Evolutionary conservation across 441 rosid species (phyloP), one percentile per base, ranked within the genome.

Genomic region (Kokia cookei): DNA sequence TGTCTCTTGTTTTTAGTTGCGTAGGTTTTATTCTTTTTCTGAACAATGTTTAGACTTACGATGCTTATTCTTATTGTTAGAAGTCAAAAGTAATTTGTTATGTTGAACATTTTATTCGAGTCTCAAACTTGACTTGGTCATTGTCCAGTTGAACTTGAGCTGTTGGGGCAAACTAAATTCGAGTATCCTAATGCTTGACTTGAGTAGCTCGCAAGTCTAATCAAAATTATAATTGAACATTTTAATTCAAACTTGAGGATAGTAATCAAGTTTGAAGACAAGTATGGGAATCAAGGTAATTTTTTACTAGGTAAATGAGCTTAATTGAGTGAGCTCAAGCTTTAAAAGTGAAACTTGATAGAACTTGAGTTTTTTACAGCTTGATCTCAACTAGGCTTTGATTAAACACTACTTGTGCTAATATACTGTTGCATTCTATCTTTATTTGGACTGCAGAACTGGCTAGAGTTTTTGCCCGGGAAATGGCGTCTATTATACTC

Each of bases 391-490:
- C 19, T 53, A 53, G 22, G n/a, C n/a, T 12, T 48, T 48, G 7
- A 48, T 48, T 48, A 48, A 19, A 17, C 59, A 19, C 59, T 54
- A 54, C 55, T 47, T 26, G 7, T 47, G 57, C 57, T 47, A 47
- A 66, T 26, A 59, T 43, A 55, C 19, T 47, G 11, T 12, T 51
- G 29, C 4, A 4, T 59, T 76, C 51, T 13, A 15, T 32, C 7
- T 71, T 68, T 9, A 5, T 32, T 48, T 57, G 79, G 75, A 19
- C 13, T 78, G 78, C 90, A 96, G 97, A 87, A 81, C 73, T 93
- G 97, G 97, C 77, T 90, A 77, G 90, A 93, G 79, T 84, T 93
- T 64, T 85, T 96, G 29, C 97, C 98, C 0, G 98, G 99, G 37
- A 93, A 86, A 77, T 93, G 98, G 97, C 97, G 94, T 59, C 76